Conservation (phyloP, 208 protist genomes). For the Crithidia brevicula region DNA sequence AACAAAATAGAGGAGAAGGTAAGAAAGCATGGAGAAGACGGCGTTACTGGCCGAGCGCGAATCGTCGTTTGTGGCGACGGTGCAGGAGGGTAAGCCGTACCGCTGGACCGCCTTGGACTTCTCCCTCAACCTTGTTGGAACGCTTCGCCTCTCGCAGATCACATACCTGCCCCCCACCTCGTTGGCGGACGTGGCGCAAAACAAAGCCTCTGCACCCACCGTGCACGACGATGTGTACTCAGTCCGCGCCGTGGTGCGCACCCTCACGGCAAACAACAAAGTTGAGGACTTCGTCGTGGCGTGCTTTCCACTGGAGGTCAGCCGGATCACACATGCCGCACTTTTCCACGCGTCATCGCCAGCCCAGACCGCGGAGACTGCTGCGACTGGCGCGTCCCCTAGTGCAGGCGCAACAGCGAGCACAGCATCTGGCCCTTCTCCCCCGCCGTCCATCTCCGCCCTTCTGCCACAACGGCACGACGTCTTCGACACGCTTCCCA, state of each 20-base stretch:
- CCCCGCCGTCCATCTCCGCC: not conserved
- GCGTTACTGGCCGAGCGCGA: conserved; percentile 26
- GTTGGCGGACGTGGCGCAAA: conserved; percentile 36
- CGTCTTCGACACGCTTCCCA: not conserved
- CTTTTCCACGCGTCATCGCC: conserved; percentile 8
- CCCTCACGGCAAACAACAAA: conserved; percentile 43
- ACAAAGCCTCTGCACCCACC: conserved; percentile 22
- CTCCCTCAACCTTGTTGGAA: conserved; percentile 57
- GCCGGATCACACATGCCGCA: conserved; percentile 19
- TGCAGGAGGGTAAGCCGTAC: conserved; percentile 66
- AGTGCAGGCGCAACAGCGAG: not conserved
- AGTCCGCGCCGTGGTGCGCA: conserved; percentile 55
- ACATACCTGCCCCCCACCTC: conserved; percentile 72
- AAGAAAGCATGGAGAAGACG: conserved; percentile 8
- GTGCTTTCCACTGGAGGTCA: conserved; percentile 45
- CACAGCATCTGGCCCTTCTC: not conserved
- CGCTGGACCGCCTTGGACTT: conserved; percentile 51
- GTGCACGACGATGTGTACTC: conserved; percentile 20
- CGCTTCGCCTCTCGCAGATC: conserved; percentile 75
- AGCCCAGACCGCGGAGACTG: not conserved
- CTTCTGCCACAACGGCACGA: conserved; percentile 10
- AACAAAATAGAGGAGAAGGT: too few relatives aligned
- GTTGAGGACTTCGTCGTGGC: conserved; percentile 63
- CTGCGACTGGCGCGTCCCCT: too few relatives aligned
- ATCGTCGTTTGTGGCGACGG: conserved; percentile 66